Evolutionary conservation across 225 moss, liverwort and hornwort species (phyloP), one percentile per base, ranked within the genome.

Genomic region (Bryoerythrophyllum caledonicum): DNA sequence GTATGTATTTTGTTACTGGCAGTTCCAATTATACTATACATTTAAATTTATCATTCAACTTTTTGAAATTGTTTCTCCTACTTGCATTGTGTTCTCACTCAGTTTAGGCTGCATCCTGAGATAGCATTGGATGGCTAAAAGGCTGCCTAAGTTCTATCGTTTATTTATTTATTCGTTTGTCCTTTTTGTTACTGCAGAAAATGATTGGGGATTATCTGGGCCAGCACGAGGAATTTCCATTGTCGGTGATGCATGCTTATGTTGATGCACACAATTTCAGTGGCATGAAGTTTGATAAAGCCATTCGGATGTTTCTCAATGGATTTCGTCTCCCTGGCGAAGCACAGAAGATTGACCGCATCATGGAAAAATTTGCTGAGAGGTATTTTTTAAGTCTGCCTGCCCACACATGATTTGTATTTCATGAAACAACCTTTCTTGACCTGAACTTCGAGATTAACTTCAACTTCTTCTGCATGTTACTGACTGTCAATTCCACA

Each of bases 341-440:
- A 86, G 95, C 95, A 38, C 99, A 99, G 79, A 95, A 99, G 80
- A 99, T 95, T 76, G 99, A 99, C 84, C 99, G 99, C n/a, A 99
- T 99, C 34, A 99, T 99, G 95, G 99, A 99, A 73, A 99, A 99
- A 72, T 99, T 95, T 84, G 95, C 99, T 43, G 99, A 99, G 84
- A 85, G 99, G 93, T 96, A 81, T 76, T 13, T 30, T 2, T 63
- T 20, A 21, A 59, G 25, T 68, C 3, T 55, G 28, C 13, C 62
- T 71, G 57, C 40, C 10, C 61, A 2, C 15, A 65, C 24, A 28
- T 72, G 67, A 68, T 62, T 57, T 57, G 26, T 57, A 57, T 26
- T 52, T 74, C 3, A 72, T 27, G 6, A 44, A 37, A 27, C 38
- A 37, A 48, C 37, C 4, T 57, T 28, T 54, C 49, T 60, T 38